These are phyloP conservation scores for Flaveria robusta DNA, from an alignment of 129 eudicot genomes.

Conservation along the genomic window DNA sequence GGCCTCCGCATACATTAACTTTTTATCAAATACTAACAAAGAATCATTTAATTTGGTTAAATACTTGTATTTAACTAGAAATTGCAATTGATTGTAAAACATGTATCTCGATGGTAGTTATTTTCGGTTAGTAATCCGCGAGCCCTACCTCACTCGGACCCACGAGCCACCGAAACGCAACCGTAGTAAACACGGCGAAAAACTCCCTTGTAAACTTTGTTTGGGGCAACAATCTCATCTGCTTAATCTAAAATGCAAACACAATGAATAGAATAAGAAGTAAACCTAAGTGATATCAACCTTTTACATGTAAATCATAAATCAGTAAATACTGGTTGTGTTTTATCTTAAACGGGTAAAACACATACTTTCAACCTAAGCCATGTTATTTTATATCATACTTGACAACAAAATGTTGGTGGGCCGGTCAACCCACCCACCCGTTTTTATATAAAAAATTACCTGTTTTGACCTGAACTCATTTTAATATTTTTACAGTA, in stretches of 20 bases:
- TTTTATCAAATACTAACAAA: no score
- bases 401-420: not conserved
- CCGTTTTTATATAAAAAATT: not conserved
- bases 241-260: constrained; percentile 22
- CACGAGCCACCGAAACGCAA: constrained; percentile 79
- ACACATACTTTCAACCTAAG: not conserved
- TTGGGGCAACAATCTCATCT: constrained; percentile 69
- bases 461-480: not conserved
- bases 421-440: not conserved
- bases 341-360: not conserved
- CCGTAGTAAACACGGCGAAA: constrained; percentile 65
- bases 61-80: not conserved
- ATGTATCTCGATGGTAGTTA: not conserved
- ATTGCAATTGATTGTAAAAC: not conserved
- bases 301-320: not conserved
- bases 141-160: constrained; percentile 77
- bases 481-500: not conserved
- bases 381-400: not conserved
- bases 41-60: no score
- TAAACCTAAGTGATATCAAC: not conserved
- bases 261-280: not conserved
- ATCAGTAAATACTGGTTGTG: not conserved
- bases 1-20: no score
- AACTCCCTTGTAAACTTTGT: constrained; percentile 69
- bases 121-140: not conserved